Percentiles rank a stretch among this genome's conserved stretches.
Conservation (phyloP, 106 monocot species). For the Dactylorhiza incarnata region DNA sequence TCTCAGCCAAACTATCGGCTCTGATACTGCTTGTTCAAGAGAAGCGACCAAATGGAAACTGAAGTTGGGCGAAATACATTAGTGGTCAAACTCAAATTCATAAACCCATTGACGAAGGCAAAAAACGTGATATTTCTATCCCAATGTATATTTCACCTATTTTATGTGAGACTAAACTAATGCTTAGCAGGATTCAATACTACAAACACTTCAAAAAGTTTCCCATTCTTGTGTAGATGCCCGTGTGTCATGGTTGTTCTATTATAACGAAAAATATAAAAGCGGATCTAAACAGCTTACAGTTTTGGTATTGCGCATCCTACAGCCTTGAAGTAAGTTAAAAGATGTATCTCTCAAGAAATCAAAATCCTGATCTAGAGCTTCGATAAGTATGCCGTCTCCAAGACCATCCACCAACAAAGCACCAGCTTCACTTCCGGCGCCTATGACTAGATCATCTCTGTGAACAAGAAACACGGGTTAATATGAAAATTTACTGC, state of each 20-base stretch:
- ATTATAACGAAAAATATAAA: background rate
- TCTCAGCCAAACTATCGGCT: too few relatives aligned
- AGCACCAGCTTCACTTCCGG: constrained; percentile 80
- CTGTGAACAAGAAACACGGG: constrained; percentile 22
- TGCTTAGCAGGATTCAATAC: too few relatives aligned
- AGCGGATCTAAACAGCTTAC: constrained; percentile 24
- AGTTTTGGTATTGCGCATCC: constrained; percentile 99
- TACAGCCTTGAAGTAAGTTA: constrained; percentile 97
- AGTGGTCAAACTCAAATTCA: too few relatives aligned
- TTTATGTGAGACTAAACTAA: too few relatives aligned
- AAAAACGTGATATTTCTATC: too few relatives aligned
- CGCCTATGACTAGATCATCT: constrained; percentile 89
- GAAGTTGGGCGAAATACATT: too few relatives aligned
- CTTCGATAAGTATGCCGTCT: constrained; percentile 84
- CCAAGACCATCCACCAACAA: constrained; percentile 98
- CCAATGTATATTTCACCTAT: too few relatives aligned
- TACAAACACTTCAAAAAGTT: too few relatives aligned
- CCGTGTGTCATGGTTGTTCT: background rate
- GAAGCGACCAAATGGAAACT: too few relatives aligned
- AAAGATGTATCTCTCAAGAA: constrained; percentile 96
- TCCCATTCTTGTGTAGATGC: too few relatives aligned
- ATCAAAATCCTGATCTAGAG: constrained; percentile 82
- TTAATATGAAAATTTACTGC: background rate
- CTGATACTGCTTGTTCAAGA: too few relatives aligned
- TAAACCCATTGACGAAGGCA: too few relatives aligned